Percentiles rank a stretch among this genome's conserved stretches.
Evolutionary conservation across 2,329 filamentous ascomycete genomes (phyloP).

Genomic region (Malbranchea cinnamomea): DNA sequence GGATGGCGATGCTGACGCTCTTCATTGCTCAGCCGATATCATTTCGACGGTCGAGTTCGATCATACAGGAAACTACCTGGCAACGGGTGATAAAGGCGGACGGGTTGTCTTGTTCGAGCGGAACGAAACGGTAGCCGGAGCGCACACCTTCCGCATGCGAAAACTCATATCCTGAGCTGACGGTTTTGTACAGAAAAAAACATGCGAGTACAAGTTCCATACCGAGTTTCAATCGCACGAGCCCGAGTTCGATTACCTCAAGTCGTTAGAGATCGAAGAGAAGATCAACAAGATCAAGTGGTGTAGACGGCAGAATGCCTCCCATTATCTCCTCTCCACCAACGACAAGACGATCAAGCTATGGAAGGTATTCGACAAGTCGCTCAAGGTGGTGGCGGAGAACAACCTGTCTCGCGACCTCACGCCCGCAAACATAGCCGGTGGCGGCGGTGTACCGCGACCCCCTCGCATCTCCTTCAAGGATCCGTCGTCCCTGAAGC

Average conservation of each 20-base stretch:
- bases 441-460: slow-evolving; percentile 64
- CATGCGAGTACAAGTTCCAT: slow-evolving; percentile 99
- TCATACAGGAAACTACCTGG: slow-evolving; percentile 37
- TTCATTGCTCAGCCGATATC: slow-evolving; percentile 29
- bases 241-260: slow-evolving; percentile 97
- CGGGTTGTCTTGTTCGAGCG: slow-evolving; percentile 43
- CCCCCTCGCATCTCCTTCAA: slow-evolving; percentile 62
- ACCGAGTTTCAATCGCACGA: slow-evolving; percentile 99
- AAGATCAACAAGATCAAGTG: slow-evolving; percentile 99
- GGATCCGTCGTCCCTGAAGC: slow-evolving; percentile 68
- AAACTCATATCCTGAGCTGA: neutral
- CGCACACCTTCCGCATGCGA: neutral
- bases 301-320: slow-evolving; percentile 95
- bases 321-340: slow-evolving; percentile 92
- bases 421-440: slow-evolving; percentile 57
- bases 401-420: slow-evolving; percentile 95
- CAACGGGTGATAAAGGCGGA: slow-evolving; percentile 38
- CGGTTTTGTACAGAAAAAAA: slow-evolving; percentile 65
- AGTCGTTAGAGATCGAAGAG: slow-evolving; percentile 98
- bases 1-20: too few species aligned
- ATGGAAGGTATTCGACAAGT: slow-evolving; percentile 99
- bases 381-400: slow-evolving; percentile 94
- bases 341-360: slow-evolving; percentile 99
- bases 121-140: slow-evolving; percentile 74
- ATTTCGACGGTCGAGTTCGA: slow-evolving; percentile 39